These are phyloP conservation scores for Exophiala sp. DNA, from an alignment of 2,329 filamentous ascomycete genomes.

Conservation along the genomic window DNA sequence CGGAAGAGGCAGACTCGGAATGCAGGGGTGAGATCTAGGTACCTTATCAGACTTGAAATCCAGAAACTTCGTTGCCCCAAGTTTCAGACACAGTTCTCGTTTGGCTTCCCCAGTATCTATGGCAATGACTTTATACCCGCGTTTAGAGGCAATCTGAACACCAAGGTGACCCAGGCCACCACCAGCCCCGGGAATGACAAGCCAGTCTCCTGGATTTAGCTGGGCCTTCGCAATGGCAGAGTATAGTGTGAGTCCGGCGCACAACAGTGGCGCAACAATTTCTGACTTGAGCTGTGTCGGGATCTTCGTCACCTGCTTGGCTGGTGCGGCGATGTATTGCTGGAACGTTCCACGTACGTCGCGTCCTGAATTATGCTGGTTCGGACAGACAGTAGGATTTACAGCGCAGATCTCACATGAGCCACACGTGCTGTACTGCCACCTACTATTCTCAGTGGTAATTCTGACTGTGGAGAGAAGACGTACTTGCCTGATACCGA, in stretches of 20 bases:
- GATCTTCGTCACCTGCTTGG: constrained; percentile 36
- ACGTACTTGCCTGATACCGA: constrained; percentile 28
- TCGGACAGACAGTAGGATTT: constrained; percentile 38
- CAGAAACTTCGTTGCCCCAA: constrained; percentile 35
- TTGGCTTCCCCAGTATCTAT: constrained; percentile 39
- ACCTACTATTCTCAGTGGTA: constrained; percentile 16
- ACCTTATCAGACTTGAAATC: constrained; percentile 34
- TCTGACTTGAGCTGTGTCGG: constrained; percentile 34
- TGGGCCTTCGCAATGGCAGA: constrained; percentile 39
- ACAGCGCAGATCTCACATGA: constrained; percentile 38
- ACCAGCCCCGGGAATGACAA: constrained; percentile 37
- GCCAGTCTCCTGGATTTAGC: constrained; percentile 34
- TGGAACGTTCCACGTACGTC: constrained; percentile 40
- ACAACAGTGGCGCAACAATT: constrained; percentile 36
- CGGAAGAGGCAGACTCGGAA: too few species aligned
- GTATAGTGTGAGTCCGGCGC: constrained; percentile 40
- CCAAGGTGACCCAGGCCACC: constrained; percentile 41
- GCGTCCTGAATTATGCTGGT: constrained; percentile 38
- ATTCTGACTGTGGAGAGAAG: not conserved
- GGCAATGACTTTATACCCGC: constrained; percentile 37
- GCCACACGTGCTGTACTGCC: constrained; percentile 39
- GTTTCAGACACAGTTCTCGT: constrained; percentile 33
- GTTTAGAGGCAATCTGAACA: constrained; percentile 36
- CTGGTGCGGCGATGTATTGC: constrained; percentile 37
- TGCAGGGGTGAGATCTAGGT: too few species aligned